Percentiles rank a stretch among this genome's conserved stretches.
Conservation (phyloP, 495 filamentous ascomycete genomes). For the Xylaria telfairii region DNA sequence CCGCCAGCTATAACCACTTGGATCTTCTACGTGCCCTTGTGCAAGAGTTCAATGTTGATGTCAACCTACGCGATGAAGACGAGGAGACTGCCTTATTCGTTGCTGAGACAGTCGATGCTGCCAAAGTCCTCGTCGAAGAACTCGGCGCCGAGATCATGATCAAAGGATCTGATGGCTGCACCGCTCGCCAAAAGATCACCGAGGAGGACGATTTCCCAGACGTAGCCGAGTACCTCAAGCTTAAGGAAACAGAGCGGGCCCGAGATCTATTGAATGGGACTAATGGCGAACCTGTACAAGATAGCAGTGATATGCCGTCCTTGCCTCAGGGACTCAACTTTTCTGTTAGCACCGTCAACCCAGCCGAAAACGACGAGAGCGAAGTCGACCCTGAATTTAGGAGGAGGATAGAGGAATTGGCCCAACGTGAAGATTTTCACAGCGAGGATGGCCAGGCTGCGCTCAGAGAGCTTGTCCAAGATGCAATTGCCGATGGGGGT, state of each 20-base stretch:
- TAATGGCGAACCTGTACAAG: slow-evolving; percentile 34
- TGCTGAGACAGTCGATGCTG: slow-evolving; percentile 76
- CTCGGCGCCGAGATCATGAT: slow-evolving; percentile 70
- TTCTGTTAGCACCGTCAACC: slow-evolving; percentile 69
- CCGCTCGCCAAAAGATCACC: slow-evolving; percentile 73
- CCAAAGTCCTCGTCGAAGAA: slow-evolving; percentile 79
- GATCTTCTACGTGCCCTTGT: slow-evolving; percentile 80
- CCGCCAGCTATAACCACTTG: slow-evolving; percentile 86
- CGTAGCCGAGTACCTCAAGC: slow-evolving; percentile 70
- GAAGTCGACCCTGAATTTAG: slow-evolving; percentile 74
- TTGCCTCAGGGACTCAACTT: slow-evolving; percentile 71
- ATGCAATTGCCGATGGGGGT: slow-evolving; percentile 65
- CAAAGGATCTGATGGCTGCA: slow-evolving; percentile 69
- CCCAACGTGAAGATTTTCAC: slow-evolving; percentile 73
- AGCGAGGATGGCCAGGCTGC: slow-evolving; percentile 72
- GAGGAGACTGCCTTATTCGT: slow-evolving; percentile 91
- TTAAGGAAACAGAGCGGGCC: slow-evolving; percentile 47
- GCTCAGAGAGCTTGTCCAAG: slow-evolving; percentile 71
- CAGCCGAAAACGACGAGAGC: slow-evolving; percentile 61
- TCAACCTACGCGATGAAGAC: slow-evolving; percentile 85
- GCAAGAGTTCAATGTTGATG: slow-evolving; percentile 75
- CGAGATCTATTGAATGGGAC: slow-evolving; percentile 28
- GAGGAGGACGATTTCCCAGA: slow-evolving; percentile 71
- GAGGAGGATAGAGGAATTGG: slow-evolving; percentile 76
- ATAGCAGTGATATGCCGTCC: slow-evolving; percentile 47